A percentile compares a stretch with the other conserved stretches of the same genome.
Evolutionary conservation across 2,329 filamentous ascomycete species (phyloP).

Genomic region (Rhynchosporium agropyri): DNA sequence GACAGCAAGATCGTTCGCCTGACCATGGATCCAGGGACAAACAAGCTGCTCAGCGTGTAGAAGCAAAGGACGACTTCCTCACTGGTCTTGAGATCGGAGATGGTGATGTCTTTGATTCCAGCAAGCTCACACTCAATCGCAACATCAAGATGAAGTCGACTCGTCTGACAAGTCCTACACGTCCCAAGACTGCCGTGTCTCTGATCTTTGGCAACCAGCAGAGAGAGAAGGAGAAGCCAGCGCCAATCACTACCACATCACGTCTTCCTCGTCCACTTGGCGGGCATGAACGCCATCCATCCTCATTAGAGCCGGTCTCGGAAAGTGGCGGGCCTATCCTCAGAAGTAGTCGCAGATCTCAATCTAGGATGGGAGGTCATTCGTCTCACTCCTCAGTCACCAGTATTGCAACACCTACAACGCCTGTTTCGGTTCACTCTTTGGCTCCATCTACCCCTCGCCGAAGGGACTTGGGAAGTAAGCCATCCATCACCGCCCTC

Average conservation of each 20-base stretch:
- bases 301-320: slow-evolving; percentile 87
- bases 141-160: slow-evolving; percentile 86
- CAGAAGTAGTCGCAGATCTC: slow-evolving; percentile 61
- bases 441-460: slow-evolving; percentile 62
- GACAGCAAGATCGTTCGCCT: slow-evolving; percentile 63
- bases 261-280: slow-evolving; percentile 76
- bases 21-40: slow-evolving; percentile 50
- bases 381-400: slow-evolving; percentile 69
- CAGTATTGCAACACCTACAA: slow-evolving; percentile 63
- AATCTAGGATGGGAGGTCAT: slow-evolving; percentile 69
- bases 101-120: slow-evolving; percentile 77
- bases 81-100: slow-evolving; percentile 85
- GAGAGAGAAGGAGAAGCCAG: slow-evolving; percentile 39
- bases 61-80: slow-evolving; percentile 73
- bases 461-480: slow-evolving; percentile 60
- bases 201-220: slow-evolving; percentile 88
- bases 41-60: slow-evolving; percentile 34
- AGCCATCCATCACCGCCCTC: slow-evolving; percentile 56
- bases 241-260: slow-evolving; percentile 52
- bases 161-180: slow-evolving; percentile 68
- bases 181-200: slow-evolving; percentile 76
- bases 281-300: slow-evolving; percentile 69
- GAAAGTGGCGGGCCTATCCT: slow-evolving; percentile 78
- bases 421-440: slow-evolving; percentile 56
- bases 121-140: slow-evolving; percentile 82